Conservation (phyloP, 352 stramenopile species). For the Thalassiosira sp. region DNA sequence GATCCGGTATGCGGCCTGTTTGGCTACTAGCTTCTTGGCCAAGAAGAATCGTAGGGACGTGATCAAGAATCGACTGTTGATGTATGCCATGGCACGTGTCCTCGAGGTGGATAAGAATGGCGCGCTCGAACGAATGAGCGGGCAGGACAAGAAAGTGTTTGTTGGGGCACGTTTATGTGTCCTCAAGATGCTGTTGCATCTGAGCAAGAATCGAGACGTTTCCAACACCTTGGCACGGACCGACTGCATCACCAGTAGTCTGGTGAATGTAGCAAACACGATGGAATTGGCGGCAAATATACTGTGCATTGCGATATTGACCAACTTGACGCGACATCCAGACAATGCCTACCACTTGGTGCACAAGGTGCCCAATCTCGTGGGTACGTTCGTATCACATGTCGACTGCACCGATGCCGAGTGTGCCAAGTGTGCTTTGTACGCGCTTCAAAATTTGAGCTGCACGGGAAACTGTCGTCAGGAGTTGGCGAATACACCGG, state of each 20-base stretch:
- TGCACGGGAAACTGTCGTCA: slow-evolving; percentile 42
- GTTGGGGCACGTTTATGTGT: slow-evolving; percentile 29
- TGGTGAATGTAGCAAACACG: slow-evolving; percentile 36
- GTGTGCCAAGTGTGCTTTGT: slow-evolving; percentile 47
- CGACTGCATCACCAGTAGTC: slow-evolving; percentile 21
- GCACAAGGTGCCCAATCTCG: slow-evolving; percentile 26
- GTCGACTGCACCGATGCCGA: slow-evolving; percentile 19
- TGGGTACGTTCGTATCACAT: slow-evolving; percentile 16
- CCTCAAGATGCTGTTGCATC: slow-evolving; percentile 48
- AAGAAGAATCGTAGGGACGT: slow-evolving; percentile 50
- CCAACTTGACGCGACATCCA: slow-evolving; percentile 45
- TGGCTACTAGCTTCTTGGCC: slow-evolving; percentile 37
- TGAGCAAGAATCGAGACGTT: slow-evolving; percentile 48
- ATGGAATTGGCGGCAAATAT: slow-evolving; percentile 52
- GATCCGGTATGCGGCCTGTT: slow-evolving; percentile 45
- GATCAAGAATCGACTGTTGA: slow-evolving; percentile 34
- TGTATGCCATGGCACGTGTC: slow-evolving; percentile 44
- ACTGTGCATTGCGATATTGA: slow-evolving; percentile 45
- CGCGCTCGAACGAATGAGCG: slow-evolving; percentile 24
- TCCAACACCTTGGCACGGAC: slow-evolving; percentile 15
- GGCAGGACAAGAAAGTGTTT: slow-evolving; percentile 38
- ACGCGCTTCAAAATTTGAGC: slow-evolving; percentile 46
- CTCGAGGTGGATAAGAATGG: slow-evolving; percentile 48
- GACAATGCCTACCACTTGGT: slow-evolving; percentile 47
- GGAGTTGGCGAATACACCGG: slow-evolving; percentile 34